Evolutionary conservation across 805 yeast genomes (phyloP), one percentile per base, ranked within the genome.

Genomic region (Candida khao-thaluensis): DNA sequence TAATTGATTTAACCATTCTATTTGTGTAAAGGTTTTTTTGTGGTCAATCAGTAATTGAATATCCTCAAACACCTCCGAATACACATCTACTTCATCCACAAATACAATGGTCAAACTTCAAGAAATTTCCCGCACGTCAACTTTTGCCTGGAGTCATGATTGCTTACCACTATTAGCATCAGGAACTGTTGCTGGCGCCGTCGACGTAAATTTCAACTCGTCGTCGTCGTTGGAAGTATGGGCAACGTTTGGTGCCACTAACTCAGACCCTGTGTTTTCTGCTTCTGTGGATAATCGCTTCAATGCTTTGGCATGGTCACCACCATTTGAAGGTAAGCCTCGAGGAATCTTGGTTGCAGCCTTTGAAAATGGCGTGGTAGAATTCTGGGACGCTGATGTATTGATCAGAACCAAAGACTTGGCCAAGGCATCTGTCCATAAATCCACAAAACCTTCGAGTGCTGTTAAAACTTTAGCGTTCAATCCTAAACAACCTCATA

Each of bases 111-210:
- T 88, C 52, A 88, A 87, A 65, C 73, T 93, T 50, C 78, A 80
- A 61, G 96, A 90, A 63, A 79, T 87, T 55, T 72, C 78, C 46
- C 76, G 88, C 51, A 86, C 96, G 10, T 90, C 96, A 37, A 82
- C 95, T n/a, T 88, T 93, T 66, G 95, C 98, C 30, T 91, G 98
- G 97, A 86, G 96, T 32, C 77, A 81, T 48, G 85, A 79, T 50
- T 60, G 71, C 29, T 64, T 80, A 45, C 97, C 97, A 12, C 63
- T 77, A 38, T 59, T 93, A 49, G 97, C 89, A 16, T 79, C 96
- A 1, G 99, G 96, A 16, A 85, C 96, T 0, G 85, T 87, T n/a
- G 90, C 98, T 0, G 98, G 98, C 6, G 95, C 96, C 10, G 84
- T 93, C 52, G 96, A 88, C 58, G 85, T 85, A 30, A 81, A 83